Conservation (phyloP, 2,329 filamentous ascomycete species). For the Beauveria varroae region DNA sequence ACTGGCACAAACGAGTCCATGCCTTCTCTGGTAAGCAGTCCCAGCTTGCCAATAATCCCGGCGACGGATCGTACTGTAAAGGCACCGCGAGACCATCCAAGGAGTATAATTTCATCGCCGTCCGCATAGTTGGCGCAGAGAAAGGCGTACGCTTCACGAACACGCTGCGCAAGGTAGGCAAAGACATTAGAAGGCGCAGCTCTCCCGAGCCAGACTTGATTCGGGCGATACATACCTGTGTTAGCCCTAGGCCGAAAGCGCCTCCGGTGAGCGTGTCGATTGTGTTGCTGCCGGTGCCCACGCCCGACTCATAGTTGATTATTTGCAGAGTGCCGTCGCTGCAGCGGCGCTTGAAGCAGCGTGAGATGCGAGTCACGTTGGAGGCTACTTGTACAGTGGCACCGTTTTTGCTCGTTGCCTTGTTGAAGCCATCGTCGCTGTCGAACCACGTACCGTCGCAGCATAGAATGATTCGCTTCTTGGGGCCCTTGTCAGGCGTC, state of each 20-base stretch:
- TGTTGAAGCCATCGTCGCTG: constrained; percentile 40
- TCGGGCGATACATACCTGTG: constrained; percentile 32
- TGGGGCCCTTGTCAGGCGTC: constrained; percentile 4
- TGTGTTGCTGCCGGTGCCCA: constrained; percentile 44
- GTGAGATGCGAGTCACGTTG: constrained; percentile 54
- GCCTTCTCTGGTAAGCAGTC: constrained; percentile 44
- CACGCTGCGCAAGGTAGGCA: constrained; percentile 28
- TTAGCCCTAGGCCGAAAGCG: constrained; percentile 46
- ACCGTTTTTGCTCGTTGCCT: constrained; percentile 28
- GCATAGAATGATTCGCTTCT: constrained; percentile 43
- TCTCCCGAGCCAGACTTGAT: neutral
- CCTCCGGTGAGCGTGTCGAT: constrained; percentile 46
- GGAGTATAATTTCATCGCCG: constrained; percentile 48
- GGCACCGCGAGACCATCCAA: constrained; percentile 52
- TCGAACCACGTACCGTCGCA: constrained; percentile 51
- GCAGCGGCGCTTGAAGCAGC: constrained; percentile 45
- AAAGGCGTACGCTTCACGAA: constrained; percentile 56
- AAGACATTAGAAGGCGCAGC: constrained; percentile 5
- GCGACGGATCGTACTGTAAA: constrained; percentile 51
- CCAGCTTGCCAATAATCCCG: constrained; percentile 43
- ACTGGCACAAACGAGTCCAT: constrained; percentile 48
- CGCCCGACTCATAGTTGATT: constrained; percentile 54
- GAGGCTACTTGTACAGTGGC: constrained; percentile 44
- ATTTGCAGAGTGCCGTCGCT: constrained; percentile 48
- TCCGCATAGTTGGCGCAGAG: constrained; percentile 53